phyloP scores from a whole-genome alignment of 192 early-diverging fungal species.

The Funneliformis mosseae region DNA sequence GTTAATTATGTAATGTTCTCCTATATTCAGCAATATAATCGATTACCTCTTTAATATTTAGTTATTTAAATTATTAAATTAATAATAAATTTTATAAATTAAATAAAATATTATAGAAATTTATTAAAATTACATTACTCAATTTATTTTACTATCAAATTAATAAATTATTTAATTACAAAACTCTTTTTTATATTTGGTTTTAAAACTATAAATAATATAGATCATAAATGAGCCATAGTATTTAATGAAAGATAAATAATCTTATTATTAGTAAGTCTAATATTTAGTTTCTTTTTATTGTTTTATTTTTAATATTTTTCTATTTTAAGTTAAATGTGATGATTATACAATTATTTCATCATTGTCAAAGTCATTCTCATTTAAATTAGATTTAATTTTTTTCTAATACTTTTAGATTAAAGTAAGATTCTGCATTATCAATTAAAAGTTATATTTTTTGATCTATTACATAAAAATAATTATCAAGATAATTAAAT shows the following conservation, averaged over 20 bases:
- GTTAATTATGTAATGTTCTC: background rate
- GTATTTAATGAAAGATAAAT: constrained; percentile 23
- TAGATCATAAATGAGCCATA: background rate
- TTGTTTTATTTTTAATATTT: background rate
- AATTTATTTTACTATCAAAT: background rate
- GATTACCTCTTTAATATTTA: constrained; percentile 18
- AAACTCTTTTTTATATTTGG: constrained; percentile 15
- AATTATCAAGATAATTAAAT: constrained; percentile 21
- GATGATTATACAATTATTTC: background rate
- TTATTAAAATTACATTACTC: background rate
- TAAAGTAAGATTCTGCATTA: constrained; percentile 25
- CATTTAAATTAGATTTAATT: background rate
- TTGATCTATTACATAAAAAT: background rate
- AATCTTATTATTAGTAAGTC: constrained; percentile 13
- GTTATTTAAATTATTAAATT: background rate
- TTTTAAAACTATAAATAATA: constrained; percentile 27
- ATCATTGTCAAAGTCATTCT: background rate
- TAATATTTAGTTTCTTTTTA: background rate
- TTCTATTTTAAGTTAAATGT: background rate
- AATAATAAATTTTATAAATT: background rate
- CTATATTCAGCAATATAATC: constrained; percentile 17
- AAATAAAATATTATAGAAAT: constrained; percentile 8
- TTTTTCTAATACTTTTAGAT: background rate
- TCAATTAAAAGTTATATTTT: constrained; percentile 17
- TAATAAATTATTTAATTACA: background rate